Evolutionary conservation across 805 yeast genomes (phyloP).

Genomic region (Wickerhamiella hasegawae): DNA sequence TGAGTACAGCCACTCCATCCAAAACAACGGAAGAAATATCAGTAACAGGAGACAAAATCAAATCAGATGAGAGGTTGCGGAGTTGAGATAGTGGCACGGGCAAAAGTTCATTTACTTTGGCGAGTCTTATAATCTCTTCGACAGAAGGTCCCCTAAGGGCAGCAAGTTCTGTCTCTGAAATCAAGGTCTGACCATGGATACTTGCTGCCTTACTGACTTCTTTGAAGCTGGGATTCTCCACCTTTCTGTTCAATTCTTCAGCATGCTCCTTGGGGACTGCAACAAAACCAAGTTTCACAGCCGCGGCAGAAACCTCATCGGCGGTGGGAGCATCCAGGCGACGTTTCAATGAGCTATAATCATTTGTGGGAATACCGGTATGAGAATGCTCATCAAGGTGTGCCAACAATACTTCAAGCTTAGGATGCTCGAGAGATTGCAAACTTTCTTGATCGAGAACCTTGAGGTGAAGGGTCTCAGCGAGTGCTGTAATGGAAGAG

Average conservation of each 20-base stretch:
- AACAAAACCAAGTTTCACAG: constrained; percentile 17
- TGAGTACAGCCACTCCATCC: background rate
- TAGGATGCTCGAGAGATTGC: constrained; percentile 12
- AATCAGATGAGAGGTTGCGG: background rate
- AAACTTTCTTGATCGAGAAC: constrained; percentile 15
- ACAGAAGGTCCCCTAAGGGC: background rate
- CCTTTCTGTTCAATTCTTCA: background rate
- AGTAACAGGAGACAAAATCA: background rate
- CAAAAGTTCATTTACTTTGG: background rate
- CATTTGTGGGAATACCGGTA: background rate
- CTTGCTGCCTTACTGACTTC: background rate
- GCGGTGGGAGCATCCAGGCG: constrained; percentile 4
- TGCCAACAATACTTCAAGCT: background rate
- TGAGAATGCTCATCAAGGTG: background rate
- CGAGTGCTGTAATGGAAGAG: constrained; percentile 5
- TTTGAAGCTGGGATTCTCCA: background rate
- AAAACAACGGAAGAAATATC: background rate
- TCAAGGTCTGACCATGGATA: background rate
- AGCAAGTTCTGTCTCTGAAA: background rate
- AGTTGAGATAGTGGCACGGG: background rate
- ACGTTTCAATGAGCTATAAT: background rate
- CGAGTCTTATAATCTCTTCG: background rate
- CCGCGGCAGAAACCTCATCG: constrained; percentile 14
- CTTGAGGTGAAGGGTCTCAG: constrained; percentile 1
- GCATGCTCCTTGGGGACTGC: constrained; percentile 12